Percentiles rank a stretch among this genome's conserved stretches.
phyloP scores from a whole-genome alignment of 768 basidiomycete genomes.

The Amanita pseudoporphyria region DNA sequence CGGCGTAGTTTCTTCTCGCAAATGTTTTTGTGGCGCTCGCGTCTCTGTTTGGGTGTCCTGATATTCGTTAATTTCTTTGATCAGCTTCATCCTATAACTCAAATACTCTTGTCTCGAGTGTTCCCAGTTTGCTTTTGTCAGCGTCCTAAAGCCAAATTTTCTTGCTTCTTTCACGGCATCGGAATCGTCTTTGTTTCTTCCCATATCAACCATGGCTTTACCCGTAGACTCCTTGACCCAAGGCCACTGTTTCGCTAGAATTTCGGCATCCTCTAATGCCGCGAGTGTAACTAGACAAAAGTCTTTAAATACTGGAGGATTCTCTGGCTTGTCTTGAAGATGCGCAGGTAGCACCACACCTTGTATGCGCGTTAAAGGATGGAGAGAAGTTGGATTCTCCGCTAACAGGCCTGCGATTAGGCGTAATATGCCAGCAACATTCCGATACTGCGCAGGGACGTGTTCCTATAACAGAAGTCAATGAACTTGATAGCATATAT shows the following conservation, averaged over 20 bases:
- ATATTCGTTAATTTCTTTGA: constrained; percentile 33
- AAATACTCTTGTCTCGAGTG: constrained; percentile 60
- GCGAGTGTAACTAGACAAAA: constrained; percentile 64
- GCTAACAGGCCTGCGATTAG: constrained; percentile 31
- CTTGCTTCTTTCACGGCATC: constrained; percentile 39
- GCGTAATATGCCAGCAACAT: constrained; percentile 36
- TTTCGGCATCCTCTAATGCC: constrained; percentile 25
- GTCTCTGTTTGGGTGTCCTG: constrained; percentile 17
- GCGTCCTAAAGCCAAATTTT: constrained; percentile 49
- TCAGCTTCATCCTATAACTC: constrained; percentile 44
- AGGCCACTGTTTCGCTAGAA: constrained; percentile 45
- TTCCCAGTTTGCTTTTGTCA: constrained; percentile 55
- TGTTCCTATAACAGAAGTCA: constrained; percentile 45
- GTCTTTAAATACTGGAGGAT: constrained; percentile 55
- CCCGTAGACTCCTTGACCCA: constrained; percentile 33
- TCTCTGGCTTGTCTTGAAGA: constrained; percentile 47
- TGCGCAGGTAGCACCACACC: constrained; percentile 50
- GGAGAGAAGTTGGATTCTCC: constrained; percentile 5
- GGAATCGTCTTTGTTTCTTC: constrained; percentile 3
- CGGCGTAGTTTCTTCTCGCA: not conserved
- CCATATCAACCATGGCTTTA: not conserved
- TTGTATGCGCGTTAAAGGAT: constrained; percentile 30
- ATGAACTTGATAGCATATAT: not conserved
- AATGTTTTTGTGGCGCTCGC: not conserved
- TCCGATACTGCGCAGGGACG: constrained; percentile 47